phyloP scores from a whole-genome alignment of 2,329 filamentous ascomycete genomes.

The Ilyonectria robusta region DNA sequence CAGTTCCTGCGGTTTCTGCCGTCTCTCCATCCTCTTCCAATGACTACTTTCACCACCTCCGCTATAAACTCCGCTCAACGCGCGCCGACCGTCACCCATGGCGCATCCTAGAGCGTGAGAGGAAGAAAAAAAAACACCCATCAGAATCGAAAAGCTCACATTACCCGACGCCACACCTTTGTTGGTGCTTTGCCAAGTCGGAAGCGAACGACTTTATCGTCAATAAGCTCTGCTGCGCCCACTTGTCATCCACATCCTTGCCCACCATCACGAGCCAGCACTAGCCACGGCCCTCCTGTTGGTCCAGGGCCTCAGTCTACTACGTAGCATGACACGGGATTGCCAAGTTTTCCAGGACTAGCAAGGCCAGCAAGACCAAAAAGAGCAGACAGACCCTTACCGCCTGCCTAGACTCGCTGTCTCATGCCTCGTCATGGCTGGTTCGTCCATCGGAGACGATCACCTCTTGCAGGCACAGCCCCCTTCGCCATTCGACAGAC shows the following conservation, averaged over 20 bases:
- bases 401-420: not conserved
- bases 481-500: not conserved
- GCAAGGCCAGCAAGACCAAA: not conserved
- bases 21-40: not conserved
- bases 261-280: constrained; percentile 13
- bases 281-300: not conserved
- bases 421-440: not conserved
- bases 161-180: constrained; percentile 12
- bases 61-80: not conserved
- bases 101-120: not conserved
- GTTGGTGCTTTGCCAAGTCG: constrained; percentile 40
- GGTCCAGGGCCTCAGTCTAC: not conserved
- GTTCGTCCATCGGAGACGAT: not conserved
- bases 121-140: not conserved
- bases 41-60: not conserved
- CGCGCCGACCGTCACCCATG: too few relatives aligned
- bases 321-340: not conserved
- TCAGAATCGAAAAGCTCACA: not conserved
- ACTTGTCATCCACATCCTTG: constrained; percentile 30
- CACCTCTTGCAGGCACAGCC: constrained; percentile 19
- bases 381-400: not conserved
- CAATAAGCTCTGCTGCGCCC: constrained; percentile 48
- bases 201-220: constrained; percentile 42
- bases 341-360: not conserved
- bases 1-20: not conserved